Percentiles rank a stretch among this genome's conserved stretches.
Conservation (phyloP, 1,139 yeast species). For the Lodderomyces margitis region DNA sequence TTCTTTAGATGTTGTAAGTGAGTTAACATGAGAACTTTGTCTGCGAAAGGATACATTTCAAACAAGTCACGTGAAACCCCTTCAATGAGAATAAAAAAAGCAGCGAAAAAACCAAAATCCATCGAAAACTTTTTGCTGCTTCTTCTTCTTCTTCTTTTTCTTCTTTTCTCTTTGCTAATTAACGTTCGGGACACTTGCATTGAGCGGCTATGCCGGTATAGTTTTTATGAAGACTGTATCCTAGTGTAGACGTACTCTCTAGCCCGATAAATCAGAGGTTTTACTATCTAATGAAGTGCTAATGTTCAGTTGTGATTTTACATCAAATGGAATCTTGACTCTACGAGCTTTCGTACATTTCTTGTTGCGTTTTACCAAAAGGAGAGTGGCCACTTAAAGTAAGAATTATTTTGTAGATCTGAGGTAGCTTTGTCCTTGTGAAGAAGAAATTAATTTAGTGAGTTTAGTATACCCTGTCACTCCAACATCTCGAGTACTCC, state of each 20-base stretch:
- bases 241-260: conserved; percentile 41
- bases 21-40: not conserved
- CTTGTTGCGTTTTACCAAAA: conserved; percentile 1
- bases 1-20: not conserved
- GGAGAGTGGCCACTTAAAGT: not conserved
- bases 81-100: not conserved
- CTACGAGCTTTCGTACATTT: conserved; percentile 31
- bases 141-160: conserved; percentile 5
- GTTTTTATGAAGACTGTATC: conserved; percentile 12
- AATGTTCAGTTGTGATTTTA: conserved; percentile 28
- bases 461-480: too few relatives aligned
- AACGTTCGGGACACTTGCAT: conserved; percentile 27
- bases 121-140: not conserved
- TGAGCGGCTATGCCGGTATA: conserved; percentile 32
- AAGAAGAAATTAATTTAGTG: too few relatives aligned
- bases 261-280: conserved; percentile 29
- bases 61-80: too few relatives aligned
- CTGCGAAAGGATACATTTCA: too few relatives aligned
- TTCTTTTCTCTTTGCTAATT: conserved; percentile 20
- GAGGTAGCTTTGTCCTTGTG: conserved; percentile 29
- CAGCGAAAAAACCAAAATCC: not conserved
- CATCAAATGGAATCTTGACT: conserved; percentile 24
- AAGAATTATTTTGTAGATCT: not conserved
- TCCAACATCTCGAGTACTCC: too few relatives aligned
- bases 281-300: conserved; percentile 16